Evolutionary conservation across 345 rosid species (phyloP).

Genomic region (Geranium brycei): DNA sequence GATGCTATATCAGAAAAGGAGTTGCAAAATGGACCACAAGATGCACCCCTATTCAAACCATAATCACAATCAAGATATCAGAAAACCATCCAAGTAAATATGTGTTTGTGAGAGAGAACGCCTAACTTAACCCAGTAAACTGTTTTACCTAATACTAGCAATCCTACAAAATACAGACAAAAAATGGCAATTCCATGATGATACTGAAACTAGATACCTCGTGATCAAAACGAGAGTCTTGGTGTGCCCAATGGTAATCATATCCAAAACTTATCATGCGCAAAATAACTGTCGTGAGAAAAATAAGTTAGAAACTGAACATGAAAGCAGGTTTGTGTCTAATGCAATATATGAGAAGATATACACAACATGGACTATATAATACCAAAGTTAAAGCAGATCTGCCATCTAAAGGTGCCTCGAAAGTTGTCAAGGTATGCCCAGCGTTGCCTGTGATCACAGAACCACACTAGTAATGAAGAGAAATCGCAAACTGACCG

Average conservation of each 20-base stretch:
- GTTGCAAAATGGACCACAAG: no score
- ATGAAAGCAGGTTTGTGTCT: background rate
- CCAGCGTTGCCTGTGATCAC: conserved; percentile 42
- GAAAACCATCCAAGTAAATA: no score
- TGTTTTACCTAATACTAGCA: no score
- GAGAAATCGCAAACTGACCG: background rate
- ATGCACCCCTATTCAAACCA: no score
- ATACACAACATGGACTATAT: background rate
- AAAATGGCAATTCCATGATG: background rate
- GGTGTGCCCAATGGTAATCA: conserved; percentile 66
- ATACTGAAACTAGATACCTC: conserved; percentile 29
- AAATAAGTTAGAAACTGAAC: background rate
- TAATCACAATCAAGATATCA: no score
- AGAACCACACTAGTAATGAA: background rate
- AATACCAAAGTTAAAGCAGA: conserved; percentile 93
- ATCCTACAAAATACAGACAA: background rate
- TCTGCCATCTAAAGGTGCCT: conserved; percentile 93
- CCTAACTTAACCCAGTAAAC: background rate
- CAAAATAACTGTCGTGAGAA: conserved; percentile 41
- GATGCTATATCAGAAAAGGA: no score
- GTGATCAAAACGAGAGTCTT: conserved; percentile 48
- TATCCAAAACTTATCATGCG: conserved; percentile 94
- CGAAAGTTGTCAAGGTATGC: conserved; percentile 61
- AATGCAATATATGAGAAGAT: background rate
- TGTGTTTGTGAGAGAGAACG: background rate